Evolutionary conservation across 2,329 filamentous ascomycete species (phyloP), one percentile per base, ranked within the genome.

Genomic region (Aschersonia sp.): DNA sequence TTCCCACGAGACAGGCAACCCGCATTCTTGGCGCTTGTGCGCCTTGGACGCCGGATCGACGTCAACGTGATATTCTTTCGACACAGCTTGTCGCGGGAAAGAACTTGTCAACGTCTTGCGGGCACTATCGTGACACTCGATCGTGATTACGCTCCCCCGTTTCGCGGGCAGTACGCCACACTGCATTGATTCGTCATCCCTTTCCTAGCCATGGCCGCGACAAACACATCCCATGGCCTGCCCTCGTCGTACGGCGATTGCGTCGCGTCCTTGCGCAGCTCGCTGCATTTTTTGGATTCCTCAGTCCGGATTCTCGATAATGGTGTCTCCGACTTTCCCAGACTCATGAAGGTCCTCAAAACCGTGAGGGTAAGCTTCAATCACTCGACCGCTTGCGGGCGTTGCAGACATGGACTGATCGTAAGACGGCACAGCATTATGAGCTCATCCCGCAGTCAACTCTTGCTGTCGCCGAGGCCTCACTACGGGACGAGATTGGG

Each of bases 361-460:
- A 72, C 72, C 6, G 72, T 78, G 38, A 69, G 77, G 49, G 76
- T 79, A 67, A 50, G 71, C 62, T 40, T 20, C 32, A 29, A n/a
- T 42, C 20, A n/a, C 30, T 30, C 29, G 43, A 9, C 43, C n/a
- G 9, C 43, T 28, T 31, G 9, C n/a, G 7, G 6, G 5, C 43
- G 2, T 28, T 9, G 9, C 43, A 30, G 28, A 31, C 31, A 29
- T 35, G 29, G 10, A 12, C 49, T 45, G 28, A 51, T 42, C 9
- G n/a, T n/a, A 9, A 10, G 5, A 40, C 9, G 5, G 10, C 2
- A 9, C 52, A 94, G 83, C 89, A 95, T 68, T 96, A 94, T 66
- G 89, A 96, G 64, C 80, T 95, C 42, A 85, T 95, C 56, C 86
- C 89, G 12, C 87, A 94, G 61, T 79, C 84, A 9, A 85, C 85